Evolutionary conservation across 495 filamentous ascomycete species (phyloP).

Genomic region (Penicillium fimorum): DNA sequence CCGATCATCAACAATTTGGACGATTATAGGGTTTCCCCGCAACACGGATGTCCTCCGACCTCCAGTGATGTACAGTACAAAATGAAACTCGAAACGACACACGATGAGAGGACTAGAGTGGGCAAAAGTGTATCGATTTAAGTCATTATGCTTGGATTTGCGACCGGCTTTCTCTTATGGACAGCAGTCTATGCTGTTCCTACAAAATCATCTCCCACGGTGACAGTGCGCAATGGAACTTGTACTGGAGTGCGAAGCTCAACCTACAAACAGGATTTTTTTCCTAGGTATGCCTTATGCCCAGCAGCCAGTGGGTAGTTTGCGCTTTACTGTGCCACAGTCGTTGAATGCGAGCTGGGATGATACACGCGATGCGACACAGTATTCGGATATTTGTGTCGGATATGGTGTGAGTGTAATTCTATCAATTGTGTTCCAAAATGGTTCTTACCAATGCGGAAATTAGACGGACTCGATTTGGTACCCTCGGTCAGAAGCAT

Average conservation of each 20-base stretch:
- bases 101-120: background rate
- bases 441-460: background rate
- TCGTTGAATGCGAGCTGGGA: conserved; percentile 45
- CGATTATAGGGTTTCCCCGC: background rate
- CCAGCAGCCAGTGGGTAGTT: conserved; percentile 41
- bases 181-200: conserved; percentile 16
- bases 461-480: conserved; percentile 41
- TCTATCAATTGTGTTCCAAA: background rate
- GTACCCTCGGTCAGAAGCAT: conserved; percentile 51
- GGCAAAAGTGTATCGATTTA: background rate
- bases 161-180: conserved; percentile 15
- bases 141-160: conserved; percentile 14
- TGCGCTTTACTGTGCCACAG: conserved; percentile 50
- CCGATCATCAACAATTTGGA: background rate
- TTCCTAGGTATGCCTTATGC: conserved; percentile 51
- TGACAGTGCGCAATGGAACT: conserved; percentile 37
- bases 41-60: background rate
- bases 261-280: conserved; percentile 43
- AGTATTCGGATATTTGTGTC: conserved; percentile 52
- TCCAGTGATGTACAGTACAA: background rate
- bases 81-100: background rate
- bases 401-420: conserved; percentile 37
- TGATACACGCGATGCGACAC: conserved; percentile 39
- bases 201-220: conserved; percentile 18
- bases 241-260: conserved; percentile 36